Evolutionary conservation across 371 early-diverging fungal species (phyloP), one percentile per base, ranked within the genome.

Genomic region (Rhizopus arrhizus): DNA sequence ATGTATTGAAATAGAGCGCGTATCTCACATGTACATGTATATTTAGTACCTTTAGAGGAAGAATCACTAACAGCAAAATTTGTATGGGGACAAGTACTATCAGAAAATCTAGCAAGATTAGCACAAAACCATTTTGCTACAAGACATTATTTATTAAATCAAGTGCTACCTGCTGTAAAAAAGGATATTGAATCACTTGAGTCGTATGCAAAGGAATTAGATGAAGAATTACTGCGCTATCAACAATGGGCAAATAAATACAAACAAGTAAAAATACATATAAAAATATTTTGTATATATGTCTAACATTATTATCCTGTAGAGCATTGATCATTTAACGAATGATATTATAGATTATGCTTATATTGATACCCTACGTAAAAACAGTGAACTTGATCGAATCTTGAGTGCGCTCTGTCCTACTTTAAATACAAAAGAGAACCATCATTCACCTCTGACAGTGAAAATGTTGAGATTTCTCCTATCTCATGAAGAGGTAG

Each of bases 121-220:
- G 80, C 88, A 0, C 73, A 84, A 35, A 88, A 89, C 62, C 79
- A 82, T 56, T 89, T 88, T 72, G 89, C 92, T 7, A 83, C 90
- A 16, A 75, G 78, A 45, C 85, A 90, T 68, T 92, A 86, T 70
- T 59, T 90, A 15, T 65, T 79, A 29, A 74, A 73, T 2, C 84
- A 86, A 51, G 84, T 91, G 29, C 69, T 82, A 22, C 89, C 91
- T 31, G 82, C 81, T 1, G 73, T 92, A 5, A 70, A 80, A 33
- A 66, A 67, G 6, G 90, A 89, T 62, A 64, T 89, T 33, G 56
- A 66, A 15, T 58, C 49, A 8, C 72, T 90, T 8, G 34, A 59
- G 2, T 51, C 70, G 13, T 77, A 74, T 58, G 73, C 72, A 29
- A 64, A 51, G 1, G 32, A 58, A 33, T 35, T 66, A n/a, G 62